A percentile compares a stretch with the other conserved stretches of the same genome.
phyloP scores from a whole-genome alignment of 2,329 filamentous ascomycete genomes.

The Phoma sp. region DNA sequence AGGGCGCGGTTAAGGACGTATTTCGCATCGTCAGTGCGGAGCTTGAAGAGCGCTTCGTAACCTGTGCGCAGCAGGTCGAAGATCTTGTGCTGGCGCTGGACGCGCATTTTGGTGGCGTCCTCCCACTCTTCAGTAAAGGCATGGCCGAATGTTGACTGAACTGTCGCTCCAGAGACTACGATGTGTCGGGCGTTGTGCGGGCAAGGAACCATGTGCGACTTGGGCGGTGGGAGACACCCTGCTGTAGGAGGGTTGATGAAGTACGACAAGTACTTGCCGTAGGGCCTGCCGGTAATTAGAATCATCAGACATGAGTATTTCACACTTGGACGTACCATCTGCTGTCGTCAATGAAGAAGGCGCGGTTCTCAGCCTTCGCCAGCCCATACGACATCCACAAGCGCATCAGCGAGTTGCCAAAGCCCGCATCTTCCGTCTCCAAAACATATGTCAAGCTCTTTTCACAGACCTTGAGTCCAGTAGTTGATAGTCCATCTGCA shows the following conservation, averaged over 20 bases:
- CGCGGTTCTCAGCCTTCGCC: conserved; percentile 73
- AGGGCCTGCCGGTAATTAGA: conserved; percentile 60
- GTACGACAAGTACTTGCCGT: conserved; percentile 75
- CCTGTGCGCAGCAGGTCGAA: conserved; percentile 73
- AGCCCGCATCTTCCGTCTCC: conserved; percentile 74
- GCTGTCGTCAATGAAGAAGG: conserved; percentile 85
- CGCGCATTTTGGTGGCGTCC: conserved; percentile 56
- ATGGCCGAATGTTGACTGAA: conserved; percentile 67
- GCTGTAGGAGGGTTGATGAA: conserved; percentile 72
- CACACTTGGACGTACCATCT: conserved; percentile 61
- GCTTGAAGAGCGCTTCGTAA: conserved; percentile 75
- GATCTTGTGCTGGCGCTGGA: conserved; percentile 64
- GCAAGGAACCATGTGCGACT: conserved; percentile 78
- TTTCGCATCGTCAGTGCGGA: conserved; percentile 67
- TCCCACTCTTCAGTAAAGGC: conserved; percentile 62
- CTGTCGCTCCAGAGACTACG: conserved; percentile 73
- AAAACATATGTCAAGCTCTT: conserved; percentile 79
- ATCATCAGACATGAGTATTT: neutral
- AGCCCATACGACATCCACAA: conserved; percentile 86
- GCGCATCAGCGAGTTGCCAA: conserved; percentile 78
- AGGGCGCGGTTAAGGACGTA: conserved; percentile 68
- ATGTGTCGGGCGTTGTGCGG: conserved; percentile 78
- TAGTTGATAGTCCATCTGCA: conserved; percentile 34
- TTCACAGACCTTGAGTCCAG: conserved; percentile 65
- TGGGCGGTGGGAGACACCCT: conserved; percentile 73